These are phyloP conservation scores for Septoria linicola DNA, from an alignment of 2,329 filamentous ascomycete species.

Conservation along the genomic window DNA sequence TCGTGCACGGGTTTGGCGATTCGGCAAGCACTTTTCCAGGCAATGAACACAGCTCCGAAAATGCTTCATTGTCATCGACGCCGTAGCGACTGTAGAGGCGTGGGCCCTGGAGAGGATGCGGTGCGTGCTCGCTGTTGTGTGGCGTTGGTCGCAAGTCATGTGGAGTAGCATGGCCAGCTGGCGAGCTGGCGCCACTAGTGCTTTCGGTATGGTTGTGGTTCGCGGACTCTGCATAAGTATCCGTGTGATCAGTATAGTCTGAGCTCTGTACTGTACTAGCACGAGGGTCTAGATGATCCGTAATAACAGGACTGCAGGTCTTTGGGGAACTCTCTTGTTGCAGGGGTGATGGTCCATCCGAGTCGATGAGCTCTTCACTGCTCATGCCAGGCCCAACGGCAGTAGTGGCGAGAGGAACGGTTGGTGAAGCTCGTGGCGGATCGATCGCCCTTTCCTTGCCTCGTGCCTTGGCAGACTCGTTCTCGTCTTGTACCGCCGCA, in stretches of 20 bases:
- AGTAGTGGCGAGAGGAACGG: not conserved
- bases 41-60: conserved; percentile 1
- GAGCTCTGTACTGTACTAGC: too few relatives aligned
- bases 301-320: too few relatives aligned
- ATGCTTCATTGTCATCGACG: conserved; percentile 7
- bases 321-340: too few relatives aligned
- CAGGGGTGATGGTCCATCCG: too few relatives aligned
- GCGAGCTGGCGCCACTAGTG: not conserved
- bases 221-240: not conserved
- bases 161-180: not conserved
- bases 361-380: too few relatives aligned
- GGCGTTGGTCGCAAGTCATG: conserved; percentile 3
- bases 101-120: conserved; percentile 10
- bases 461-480: not conserved
- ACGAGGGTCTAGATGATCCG: too few relatives aligned
- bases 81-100: conserved; percentile 15
- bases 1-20: not conserved
- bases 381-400: too few relatives aligned
- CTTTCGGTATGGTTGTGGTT: not conserved
- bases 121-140: conserved; percentile 5
- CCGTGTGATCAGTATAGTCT: not conserved
- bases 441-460: not conserved
- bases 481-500: not conserved
- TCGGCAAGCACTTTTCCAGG: not conserved
- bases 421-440: not conserved